phyloP scores from a whole-genome alignment of 1,139 yeast genomes.

The Debaryomyces psychrophilus region DNA sequence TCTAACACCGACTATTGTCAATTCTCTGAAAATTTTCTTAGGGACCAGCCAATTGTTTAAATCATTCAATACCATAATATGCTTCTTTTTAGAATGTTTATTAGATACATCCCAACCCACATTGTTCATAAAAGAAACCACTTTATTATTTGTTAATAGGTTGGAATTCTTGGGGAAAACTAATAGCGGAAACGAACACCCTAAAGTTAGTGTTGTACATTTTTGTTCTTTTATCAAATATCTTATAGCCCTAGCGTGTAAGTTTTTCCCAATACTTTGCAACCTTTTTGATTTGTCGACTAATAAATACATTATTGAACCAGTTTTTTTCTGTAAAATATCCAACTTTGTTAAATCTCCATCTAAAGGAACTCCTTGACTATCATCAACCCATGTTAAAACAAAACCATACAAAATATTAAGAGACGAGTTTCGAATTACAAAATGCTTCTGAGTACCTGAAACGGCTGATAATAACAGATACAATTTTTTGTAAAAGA shows the following conservation, averaged over 20 bases:
- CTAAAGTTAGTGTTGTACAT: slow-evolving; percentile 49
- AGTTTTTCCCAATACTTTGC: slow-evolving; percentile 61
- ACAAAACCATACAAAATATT: slow-evolving; percentile 60
- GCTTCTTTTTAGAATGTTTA: slow-evolving; percentile 24
- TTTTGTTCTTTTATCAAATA: slow-evolving; percentile 50
- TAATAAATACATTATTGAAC: slow-evolving; percentile 51
- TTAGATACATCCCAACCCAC: slow-evolving; percentile 42
- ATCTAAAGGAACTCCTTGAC: slow-evolving; percentile 21
- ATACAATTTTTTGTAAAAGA: slow-evolving; percentile 35
- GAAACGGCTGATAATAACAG: slow-evolving; percentile 33
- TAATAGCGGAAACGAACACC: slow-evolving; percentile 56
- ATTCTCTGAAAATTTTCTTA: slow-evolving; percentile 55
- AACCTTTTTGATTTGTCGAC: slow-evolving; percentile 61
- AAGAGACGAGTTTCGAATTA: slow-evolving; percentile 61
- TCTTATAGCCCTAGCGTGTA: slow-evolving; percentile 58
- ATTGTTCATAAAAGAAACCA: slow-evolving; percentile 35
- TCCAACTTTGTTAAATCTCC: slow-evolving; percentile 19
- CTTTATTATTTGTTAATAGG: slow-evolving; percentile 24
- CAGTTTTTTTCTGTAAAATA: slow-evolving; percentile 27
- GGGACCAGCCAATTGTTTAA: slow-evolving; percentile 56
- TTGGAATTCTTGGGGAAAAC: slow-evolving; percentile 41
- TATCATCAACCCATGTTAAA: slow-evolving; percentile 56
- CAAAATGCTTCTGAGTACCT: slow-evolving; percentile 51
- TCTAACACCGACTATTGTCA: slow-evolving; percentile 62
- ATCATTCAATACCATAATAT: slow-evolving; percentile 42